phyloP scores from a whole-genome alignment of 2,329 filamentous ascomycete species.

The Pestalotiopsis sp. region DNA sequence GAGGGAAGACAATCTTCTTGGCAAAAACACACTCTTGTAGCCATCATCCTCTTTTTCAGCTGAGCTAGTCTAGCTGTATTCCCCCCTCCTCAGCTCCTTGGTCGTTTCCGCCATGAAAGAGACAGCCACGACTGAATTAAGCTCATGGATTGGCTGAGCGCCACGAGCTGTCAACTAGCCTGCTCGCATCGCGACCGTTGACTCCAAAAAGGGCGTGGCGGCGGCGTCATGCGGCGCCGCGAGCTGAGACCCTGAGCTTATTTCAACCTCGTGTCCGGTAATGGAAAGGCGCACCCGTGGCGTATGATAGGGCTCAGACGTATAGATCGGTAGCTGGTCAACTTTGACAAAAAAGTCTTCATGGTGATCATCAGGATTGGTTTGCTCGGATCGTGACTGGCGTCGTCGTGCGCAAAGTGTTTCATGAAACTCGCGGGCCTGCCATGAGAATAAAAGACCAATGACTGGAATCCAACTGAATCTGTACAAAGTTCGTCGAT shows the following conservation, averaged over 20 bases:
- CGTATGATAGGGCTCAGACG: neutral
- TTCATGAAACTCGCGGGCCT: too few species aligned
- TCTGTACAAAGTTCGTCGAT: too few species aligned
- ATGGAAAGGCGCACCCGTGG: neutral
- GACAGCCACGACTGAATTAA: neutral
- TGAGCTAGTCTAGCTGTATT: neutral
- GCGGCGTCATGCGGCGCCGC: neutral
- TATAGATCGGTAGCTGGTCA: neutral
- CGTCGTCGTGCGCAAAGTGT: too few species aligned
- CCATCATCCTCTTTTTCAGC: neutral
- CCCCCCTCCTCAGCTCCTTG: too few species aligned
- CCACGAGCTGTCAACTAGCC: neutral
- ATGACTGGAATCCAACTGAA: too few species aligned
- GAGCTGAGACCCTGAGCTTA: constrained; percentile 5
- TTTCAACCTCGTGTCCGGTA: constrained; percentile 1
- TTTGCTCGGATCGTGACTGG: too few species aligned
- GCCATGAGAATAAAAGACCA: too few species aligned
- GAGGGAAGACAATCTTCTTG: neutral
- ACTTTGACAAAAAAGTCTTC: too few species aligned
- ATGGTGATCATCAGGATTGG: too few species aligned
- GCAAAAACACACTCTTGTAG: neutral
- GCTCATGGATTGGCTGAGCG: neutral
- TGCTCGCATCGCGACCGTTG: neutral
- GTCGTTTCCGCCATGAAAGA: too few species aligned
- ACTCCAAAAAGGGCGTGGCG: neutral